These are phyloP conservation scores for Coccomyxa subellipsoidea DNA, from an alignment of 163 green algal genomes.

Conservation along the genomic window DNA sequence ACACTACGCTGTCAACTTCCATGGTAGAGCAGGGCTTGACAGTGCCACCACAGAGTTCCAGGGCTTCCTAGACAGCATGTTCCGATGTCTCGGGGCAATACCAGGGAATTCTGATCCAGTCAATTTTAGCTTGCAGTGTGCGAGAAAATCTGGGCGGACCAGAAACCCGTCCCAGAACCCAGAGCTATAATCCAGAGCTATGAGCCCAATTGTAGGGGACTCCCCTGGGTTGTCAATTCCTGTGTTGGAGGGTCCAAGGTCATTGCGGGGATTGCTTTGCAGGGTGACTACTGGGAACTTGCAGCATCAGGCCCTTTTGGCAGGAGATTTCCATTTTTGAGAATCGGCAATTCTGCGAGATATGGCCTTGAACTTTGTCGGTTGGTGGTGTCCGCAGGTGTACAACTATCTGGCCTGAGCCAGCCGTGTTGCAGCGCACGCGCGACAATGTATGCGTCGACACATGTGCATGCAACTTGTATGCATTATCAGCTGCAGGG, in stretches of 20 bases:
- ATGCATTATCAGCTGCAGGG: no score
- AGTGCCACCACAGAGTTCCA: no score
- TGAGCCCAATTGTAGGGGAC: no score
- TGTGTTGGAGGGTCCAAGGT: no score
- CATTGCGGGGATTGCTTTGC: background rate
- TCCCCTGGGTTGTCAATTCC: no score
- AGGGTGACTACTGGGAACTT: background rate
- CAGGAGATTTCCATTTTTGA: background rate
- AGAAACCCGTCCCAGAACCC: no score
- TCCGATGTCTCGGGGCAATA: background rate
- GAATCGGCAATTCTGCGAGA: background rate
- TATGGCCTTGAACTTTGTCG: background rate
- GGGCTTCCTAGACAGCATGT: background rate
- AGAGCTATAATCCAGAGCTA: no score
- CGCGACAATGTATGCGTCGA: no score
- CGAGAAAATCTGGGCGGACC: no score
- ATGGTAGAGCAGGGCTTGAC: constrained; percentile 1
- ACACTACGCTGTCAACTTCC: no score
- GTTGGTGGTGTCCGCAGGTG: constrained; percentile 30
- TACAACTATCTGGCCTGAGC: constrained; percentile 77
- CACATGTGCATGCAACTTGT: no score
- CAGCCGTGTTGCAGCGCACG: background rate
- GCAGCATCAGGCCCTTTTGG: background rate
- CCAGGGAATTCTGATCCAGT: background rate
- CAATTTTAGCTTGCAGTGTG: no score